Percentiles rank a stretch among this genome's conserved stretches.
Evolutionary conservation across 2,329 filamentous ascomycete genomes (phyloP).

Genomic region (Claviceps spartinae): DNA sequence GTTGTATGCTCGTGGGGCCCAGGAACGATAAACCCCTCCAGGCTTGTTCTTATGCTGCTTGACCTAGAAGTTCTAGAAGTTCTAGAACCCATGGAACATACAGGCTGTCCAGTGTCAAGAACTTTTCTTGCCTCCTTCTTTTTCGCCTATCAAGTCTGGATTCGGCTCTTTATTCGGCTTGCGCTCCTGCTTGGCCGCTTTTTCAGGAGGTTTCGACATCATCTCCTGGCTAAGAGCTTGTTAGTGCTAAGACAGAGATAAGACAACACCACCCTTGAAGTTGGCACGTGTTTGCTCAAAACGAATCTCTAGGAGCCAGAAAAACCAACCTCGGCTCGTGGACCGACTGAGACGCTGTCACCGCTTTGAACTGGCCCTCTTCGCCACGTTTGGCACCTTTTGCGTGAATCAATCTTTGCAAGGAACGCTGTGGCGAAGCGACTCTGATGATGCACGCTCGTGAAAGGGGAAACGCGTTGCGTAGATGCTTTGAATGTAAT

Average conservation of each 20-base stretch:
- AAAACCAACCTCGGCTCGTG: slow-evolving; percentile 1
- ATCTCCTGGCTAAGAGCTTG: neutral
- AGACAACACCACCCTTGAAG: neutral
- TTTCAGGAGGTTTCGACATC: neutral
- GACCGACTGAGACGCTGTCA: neutral
- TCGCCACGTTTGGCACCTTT: neutral
- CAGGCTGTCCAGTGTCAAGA: neutral
- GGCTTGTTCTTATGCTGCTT: neutral
- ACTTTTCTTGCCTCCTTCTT: neutral
- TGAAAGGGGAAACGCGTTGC: neutral
- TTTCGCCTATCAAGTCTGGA: neutral
- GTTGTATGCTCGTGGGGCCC: no score
- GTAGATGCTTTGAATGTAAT: neutral
- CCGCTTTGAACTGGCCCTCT: neutral
- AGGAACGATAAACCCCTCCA: neutral
- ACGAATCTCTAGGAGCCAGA: neutral
- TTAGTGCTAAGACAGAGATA: neutral
- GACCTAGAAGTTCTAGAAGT: neutral
- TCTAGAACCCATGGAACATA: neutral
- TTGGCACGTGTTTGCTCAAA: neutral
- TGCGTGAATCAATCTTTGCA: neutral
- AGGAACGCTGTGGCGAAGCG: neutral
- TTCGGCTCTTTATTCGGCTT: neutral
- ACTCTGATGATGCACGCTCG: neutral
- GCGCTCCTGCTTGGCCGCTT: neutral